Base-by-base conservation (phyloP, 2,329 filamentous ascomycete species). In the Cordyceps fumosorosea region DNA sequence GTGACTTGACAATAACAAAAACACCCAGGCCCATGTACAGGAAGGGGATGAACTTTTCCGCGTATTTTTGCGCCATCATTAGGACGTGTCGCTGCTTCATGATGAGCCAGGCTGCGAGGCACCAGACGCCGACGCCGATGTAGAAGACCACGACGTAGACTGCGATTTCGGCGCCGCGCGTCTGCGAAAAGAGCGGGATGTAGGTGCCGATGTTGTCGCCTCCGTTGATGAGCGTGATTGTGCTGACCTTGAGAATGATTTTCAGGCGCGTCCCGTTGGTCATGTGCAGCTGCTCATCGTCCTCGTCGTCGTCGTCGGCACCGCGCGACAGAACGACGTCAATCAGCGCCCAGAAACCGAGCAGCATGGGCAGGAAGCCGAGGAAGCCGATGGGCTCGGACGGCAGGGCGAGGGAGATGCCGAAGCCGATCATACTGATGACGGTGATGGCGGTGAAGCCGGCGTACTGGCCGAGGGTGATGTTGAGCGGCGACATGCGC, bases 151-250 rank as follows among this genome's bases (percentile, higher is more conserved):
- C 66, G 8, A 72, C 65, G 60, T 73, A 75, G 11, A 75, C 67
- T 5, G 70, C 72, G 14, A 75, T 71, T 42, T 73, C 71, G 14
- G 67, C 66, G 2, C 69, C 68, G 22, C 69, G 62, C 5, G 68
- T 68, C 62, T 75, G 72, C 5, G 72, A 71, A 56, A 75, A 73
- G 1, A 74, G 66, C 10, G 72, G 72, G 8, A 75, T 68, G 60
- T 74, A 75, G 1, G 70, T 73, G 44, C 73, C 68, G 54, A 75
- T 72, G 45, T 75, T 75, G 65, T 75, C 73, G 16, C 69, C 71
- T 24, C 72, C 72, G 58, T 74, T 74, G 67, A 74, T 72, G 20
- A 75, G 45, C 5, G 72, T 75, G 58, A 74, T 68, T 37, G 56
- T 12, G 69, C 66, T 12, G 20, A 74, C 72, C 54, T 71, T 73